Base-by-base conservation (phyloP, 495 filamentous ascomycete species). In the Talaromyces liani region DNA sequence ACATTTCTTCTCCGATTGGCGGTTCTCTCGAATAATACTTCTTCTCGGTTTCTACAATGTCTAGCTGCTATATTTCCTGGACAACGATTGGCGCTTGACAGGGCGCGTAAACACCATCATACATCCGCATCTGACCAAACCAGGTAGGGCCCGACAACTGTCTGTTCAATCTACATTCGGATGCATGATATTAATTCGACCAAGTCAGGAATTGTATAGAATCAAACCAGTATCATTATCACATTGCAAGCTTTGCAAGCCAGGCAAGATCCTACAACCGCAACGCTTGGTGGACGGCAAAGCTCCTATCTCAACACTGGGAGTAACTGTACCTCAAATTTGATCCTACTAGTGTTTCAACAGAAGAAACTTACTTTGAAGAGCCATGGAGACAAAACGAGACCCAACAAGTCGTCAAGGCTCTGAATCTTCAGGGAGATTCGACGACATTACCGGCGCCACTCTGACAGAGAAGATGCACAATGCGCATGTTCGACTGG, bases 391-490 rank as follows among this genome's bases (percentile, higher is more conserved):
- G 47, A 55, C n/a, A 10, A 56, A 31, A 25, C 55, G 27, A 55
- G 27, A 66, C 24, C 22, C 24, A 27, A 53, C 16, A 31, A 36
- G 4, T 39, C 49, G 20, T 55, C 39, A n/a, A 58, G 53, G 66
- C 25, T 60, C 62, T 8, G 66, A 70, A 16, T 65, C 66, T n/a
- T 65, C 71, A 66, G 68, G 72, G 4, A 72, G 67, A 57, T 73
- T 70, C 59, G 66, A 68, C 53, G 65, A 75, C 34, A 45, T 73
- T 55, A 65, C 69, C 57, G 71, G 70, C 4, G 67, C 70, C 9
- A 73, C 72, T 16, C 67, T 70, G 6, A 67, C 65, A 60, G 74
- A 77, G 58, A 77, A 72, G 51, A 51, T 75, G 16, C 66, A 57
- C 20, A 75, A 75, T 65, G 64, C 67, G 2, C 70, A 71, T 61